These are phyloP conservation scores for Tolypocladium nubicola DNA, from an alignment of 2,329 filamentous ascomycete species.

Conservation along the genomic window DNA sequence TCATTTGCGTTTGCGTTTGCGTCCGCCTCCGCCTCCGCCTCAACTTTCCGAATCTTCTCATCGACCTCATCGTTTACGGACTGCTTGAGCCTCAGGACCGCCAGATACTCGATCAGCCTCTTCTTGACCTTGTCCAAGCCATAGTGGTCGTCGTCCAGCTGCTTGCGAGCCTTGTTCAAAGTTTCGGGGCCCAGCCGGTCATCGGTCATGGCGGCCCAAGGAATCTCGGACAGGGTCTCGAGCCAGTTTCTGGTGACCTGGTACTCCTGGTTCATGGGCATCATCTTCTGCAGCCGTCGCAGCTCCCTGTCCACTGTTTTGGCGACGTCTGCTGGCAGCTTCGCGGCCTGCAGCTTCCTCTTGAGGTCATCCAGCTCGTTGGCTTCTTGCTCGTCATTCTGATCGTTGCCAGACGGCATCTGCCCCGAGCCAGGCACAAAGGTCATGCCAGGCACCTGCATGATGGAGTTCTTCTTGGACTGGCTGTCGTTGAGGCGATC, in stretches of 20 bases:
- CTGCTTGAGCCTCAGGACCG: slow-evolving; percentile 92
- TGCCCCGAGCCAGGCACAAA: slow-evolving; percentile 23
- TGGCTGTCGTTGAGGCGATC: slow-evolving; percentile 37
- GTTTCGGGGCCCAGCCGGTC: slow-evolving; percentile 79
- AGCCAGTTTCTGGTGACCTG: slow-evolving; percentile 89
- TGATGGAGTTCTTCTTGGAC: slow-evolving; percentile 18
- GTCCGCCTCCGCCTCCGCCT: slow-evolving; percentile 49
- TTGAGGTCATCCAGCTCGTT: slow-evolving; percentile 89
- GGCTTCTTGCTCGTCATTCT: slow-evolving; percentile 64
- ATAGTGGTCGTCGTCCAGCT: slow-evolving; percentile 93
- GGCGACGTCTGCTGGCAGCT: slow-evolving; percentile 70
- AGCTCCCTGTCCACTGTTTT: slow-evolving; percentile 89
- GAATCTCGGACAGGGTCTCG: slow-evolving; percentile 87
- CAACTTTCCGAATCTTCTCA: slow-evolving; percentile 59
- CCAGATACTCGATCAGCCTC: slow-evolving; percentile 85
- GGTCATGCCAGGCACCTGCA: slow-evolving; percentile 28
- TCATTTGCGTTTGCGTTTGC: slow-evolving; percentile 37
- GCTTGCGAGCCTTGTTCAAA: slow-evolving; percentile 67
- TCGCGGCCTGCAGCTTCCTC: slow-evolving; percentile 73
- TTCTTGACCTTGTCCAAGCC: slow-evolving; percentile 97
- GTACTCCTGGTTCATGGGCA: slow-evolving; percentile 90
- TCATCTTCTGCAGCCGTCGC: slow-evolving; percentile 86
- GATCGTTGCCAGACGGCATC: slow-evolving; percentile 33
- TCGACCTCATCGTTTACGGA: slow-evolving; percentile 77
- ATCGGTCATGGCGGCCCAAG: slow-evolving; percentile 76